Percentiles rank a stretch among this genome's conserved stretches.
These are phyloP conservation scores for Pythium dissimile DNA, from an alignment of 352 stramenopile species.

Conservation along the genomic window DNA sequence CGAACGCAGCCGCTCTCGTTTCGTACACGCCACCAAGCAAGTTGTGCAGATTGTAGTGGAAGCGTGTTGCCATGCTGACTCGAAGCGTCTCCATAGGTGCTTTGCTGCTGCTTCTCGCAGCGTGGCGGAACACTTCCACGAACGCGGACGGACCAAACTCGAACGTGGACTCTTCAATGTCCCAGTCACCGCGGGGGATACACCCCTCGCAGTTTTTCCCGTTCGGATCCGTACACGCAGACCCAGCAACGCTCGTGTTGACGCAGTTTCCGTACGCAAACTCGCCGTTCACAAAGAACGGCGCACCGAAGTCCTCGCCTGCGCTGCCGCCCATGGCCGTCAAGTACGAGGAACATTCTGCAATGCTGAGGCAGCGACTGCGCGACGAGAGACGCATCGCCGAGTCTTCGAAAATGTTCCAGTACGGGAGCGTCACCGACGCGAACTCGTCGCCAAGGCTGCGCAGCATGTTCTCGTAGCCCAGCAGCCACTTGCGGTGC, in stretches of 20 bases:
- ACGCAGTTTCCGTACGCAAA: slow-evolving; percentile 50
- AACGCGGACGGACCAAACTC: slow-evolving; percentile 64
- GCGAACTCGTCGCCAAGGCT: slow-evolving; percentile 23
- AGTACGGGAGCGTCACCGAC: slow-evolving; percentile 33
- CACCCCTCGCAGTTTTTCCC: slow-evolving; percentile 50
- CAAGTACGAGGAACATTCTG: slow-evolving; percentile 37
- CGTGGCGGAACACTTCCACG: slow-evolving; percentile 50
- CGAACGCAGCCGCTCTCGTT: slow-evolving; percentile 31
- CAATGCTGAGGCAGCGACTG: slow-evolving; percentile 21
- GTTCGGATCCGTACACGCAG: slow-evolving; percentile 35
- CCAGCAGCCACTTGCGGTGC: slow-evolving; percentile 31
- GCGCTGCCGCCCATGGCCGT: slow-evolving; percentile 51
- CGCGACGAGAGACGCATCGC: slow-evolving; percentile 21
- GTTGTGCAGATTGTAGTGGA: slow-evolving; percentile 42
- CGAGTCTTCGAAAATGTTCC: slow-evolving; percentile 29
- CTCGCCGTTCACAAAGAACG: slow-evolving; percentile 30
- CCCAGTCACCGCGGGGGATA: slow-evolving; percentile 61
- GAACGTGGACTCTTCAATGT: slow-evolving; percentile 54
- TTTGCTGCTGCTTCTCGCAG: slow-evolving; percentile 29
- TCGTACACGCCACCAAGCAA: slow-evolving; percentile 36
- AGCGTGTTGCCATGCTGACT: slow-evolving; percentile 29
- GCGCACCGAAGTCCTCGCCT: slow-evolving; percentile 23
- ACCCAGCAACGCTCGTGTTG: slow-evolving; percentile 39
- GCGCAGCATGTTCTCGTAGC: slow-evolving; percentile 43
- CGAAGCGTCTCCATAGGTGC: slow-evolving; percentile 33